These are phyloP conservation scores for Aspergillus asperescens DNA, from an alignment of 495 filamentous ascomycete genomes.

Conservation along the genomic window DNA sequence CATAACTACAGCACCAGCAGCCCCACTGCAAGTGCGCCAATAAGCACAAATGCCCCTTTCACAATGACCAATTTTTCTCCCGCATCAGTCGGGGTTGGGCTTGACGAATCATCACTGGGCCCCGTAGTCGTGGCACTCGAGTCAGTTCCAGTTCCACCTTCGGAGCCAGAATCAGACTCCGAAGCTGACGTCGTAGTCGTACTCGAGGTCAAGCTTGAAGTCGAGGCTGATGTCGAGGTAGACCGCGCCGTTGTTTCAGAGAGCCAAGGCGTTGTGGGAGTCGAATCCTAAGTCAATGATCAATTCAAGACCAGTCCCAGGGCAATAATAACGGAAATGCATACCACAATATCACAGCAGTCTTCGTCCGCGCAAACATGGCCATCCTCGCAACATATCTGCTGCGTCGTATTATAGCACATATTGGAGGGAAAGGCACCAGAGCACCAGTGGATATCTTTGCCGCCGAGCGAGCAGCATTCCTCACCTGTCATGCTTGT, in stretches of 20 bases:
- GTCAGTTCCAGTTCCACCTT: not conserved
- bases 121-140: not conserved
- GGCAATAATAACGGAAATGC: not conserved
- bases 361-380: slow-evolving; percentile 1
- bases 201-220: not conserved
- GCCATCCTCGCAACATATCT: slow-evolving; percentile 8
- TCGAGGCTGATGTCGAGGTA: not conserved
- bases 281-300: not conserved
- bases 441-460: slow-evolving; percentile 6
- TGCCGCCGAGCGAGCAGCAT: not conserved
- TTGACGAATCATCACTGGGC: not conserved
- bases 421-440: not conserved
- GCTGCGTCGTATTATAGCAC: not conserved
- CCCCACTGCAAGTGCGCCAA: not conserved
- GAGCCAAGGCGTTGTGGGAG: not conserved
- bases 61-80: not conserved
- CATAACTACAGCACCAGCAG: not conserved
- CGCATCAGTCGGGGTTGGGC: not conserved
- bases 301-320: not conserved
- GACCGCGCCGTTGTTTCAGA: not conserved
- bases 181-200: not conserved
- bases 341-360: slow-evolving; percentile 12
- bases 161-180: not conserved
- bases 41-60: not conserved
- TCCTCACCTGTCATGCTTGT: not conserved